phyloP scores from a whole-genome alignment of 768 basidiomycete species.

The Naganishia vishniacii region DNA sequence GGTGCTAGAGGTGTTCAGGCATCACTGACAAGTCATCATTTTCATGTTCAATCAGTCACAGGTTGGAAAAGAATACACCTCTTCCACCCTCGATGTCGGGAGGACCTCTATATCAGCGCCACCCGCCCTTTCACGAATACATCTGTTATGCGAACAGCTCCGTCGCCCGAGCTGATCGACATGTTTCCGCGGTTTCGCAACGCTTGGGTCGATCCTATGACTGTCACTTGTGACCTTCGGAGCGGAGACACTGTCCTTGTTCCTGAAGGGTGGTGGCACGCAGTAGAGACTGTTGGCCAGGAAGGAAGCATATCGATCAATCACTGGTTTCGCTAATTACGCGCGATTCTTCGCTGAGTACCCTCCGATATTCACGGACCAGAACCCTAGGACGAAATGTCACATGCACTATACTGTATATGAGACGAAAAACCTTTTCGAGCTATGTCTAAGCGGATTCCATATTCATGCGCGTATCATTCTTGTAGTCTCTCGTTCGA shows the following conservation, averaged over 20 bases:
- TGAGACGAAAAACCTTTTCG: too few species aligned
- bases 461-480: background rate
- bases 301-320: conserved; percentile 17
- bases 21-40: background rate
- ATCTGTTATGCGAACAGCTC: conserved; percentile 37
- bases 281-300: conserved; percentile 29
- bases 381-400: too few species aligned
- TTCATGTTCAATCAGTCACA: conserved; percentile 29
- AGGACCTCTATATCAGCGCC: conserved; percentile 32
- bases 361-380: background rate
- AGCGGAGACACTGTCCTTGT: conserved; percentile 39
- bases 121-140: conserved; percentile 38
- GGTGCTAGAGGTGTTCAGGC: background rate
- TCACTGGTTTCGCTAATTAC: conserved; percentile 23
- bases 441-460: background rate
- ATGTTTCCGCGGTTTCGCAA: conserved; percentile 25
- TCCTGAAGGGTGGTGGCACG: conserved; percentile 48
- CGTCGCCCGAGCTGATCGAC: conserved; percentile 23
- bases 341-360: background rate
- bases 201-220: conserved; percentile 31
- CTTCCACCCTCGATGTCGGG: conserved; percentile 34
- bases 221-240: conserved; percentile 32
- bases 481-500: background rate
- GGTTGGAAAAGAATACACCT: conserved; percentile 40
- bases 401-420: too few species aligned